phyloP scores from a whole-genome alignment of 257 asterid genomes.

The Solanum tarijense region DNA sequence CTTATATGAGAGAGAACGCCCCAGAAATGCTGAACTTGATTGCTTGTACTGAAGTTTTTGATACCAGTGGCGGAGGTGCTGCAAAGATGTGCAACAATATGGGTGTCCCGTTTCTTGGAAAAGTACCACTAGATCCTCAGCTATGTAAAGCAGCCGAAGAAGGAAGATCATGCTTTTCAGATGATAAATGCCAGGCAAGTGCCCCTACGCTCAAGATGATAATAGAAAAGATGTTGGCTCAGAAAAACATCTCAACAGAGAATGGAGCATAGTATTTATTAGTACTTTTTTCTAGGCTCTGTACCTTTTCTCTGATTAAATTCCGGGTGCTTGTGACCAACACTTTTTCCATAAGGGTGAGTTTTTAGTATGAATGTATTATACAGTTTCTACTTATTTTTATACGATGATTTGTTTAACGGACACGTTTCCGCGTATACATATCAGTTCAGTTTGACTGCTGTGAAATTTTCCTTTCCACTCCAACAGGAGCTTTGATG shows the following conservation, averaged over 20 bases:
- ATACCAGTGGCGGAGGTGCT: conserved; percentile 83
- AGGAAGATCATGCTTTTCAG: conserved; percentile 79
- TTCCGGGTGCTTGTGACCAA: background rate
- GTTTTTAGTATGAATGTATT: background rate
- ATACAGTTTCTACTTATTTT: background rate
- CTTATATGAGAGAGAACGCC: conserved; percentile 48
- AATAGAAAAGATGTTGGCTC: conserved; percentile 40
- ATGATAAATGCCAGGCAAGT: conserved; percentile 38
- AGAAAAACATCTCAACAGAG: conserved; percentile 30
- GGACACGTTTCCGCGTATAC: background rate
- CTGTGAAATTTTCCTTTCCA: background rate
- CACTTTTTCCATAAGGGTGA: background rate
- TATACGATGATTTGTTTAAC: background rate
- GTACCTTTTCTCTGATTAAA: background rate
- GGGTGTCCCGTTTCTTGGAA: conserved; percentile 82
- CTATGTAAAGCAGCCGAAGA: conserved; percentile 89
- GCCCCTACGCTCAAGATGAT: conserved; percentile 60
- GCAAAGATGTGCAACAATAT: conserved; percentile 73
- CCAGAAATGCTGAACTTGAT: conserved; percentile 53
- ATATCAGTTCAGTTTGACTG: background rate
- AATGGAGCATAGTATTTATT: conserved; percentile 2
- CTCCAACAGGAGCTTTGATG: background rate
- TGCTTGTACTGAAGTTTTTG: conserved; percentile 65
- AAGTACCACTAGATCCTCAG: conserved; percentile 83
- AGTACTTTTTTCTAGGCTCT: background rate